Conservation (phyloP, 805 yeast species). For the Aciculoconidium aculeatum region DNA sequence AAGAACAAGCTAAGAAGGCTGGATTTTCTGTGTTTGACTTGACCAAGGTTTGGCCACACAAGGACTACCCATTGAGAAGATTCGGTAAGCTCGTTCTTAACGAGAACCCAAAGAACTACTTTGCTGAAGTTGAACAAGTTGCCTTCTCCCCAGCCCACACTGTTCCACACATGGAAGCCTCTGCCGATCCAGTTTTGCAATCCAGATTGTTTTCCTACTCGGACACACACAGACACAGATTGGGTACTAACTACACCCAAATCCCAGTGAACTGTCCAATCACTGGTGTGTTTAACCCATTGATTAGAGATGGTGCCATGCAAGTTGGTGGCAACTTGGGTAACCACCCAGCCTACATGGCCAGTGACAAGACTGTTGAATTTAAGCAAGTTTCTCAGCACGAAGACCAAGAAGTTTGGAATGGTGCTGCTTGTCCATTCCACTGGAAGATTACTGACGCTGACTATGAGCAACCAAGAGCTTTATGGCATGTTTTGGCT, state of each 20-base stretch:
- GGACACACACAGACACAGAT: slow-evolving; percentile 73
- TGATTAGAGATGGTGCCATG: slow-evolving; percentile 81
- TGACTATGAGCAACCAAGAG: slow-evolving; percentile 76
- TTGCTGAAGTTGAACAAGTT: slow-evolving; percentile 39
- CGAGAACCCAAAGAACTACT: slow-evolving; percentile 50
- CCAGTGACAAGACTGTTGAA: slow-evolving; percentile 48
- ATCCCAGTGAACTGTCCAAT: slow-evolving; percentile 73
- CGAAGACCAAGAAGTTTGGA: slow-evolving; percentile 74
- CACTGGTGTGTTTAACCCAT: slow-evolving; percentile 50
- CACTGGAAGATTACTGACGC: slow-evolving; percentile 76
- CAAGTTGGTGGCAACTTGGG: slow-evolving; percentile 59
- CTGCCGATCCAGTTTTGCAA: slow-evolving; percentile 75
- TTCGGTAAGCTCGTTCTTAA: slow-evolving; percentile 52
- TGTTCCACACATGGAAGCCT: slow-evolving; percentile 70
- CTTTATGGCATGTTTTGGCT: slow-evolving; percentile 72
- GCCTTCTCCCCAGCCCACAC: slow-evolving; percentile 72
- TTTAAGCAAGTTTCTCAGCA: slow-evolving; percentile 43
- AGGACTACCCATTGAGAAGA: slow-evolving; percentile 47
- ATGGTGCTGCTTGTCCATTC: slow-evolving; percentile 76
- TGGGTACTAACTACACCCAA: slow-evolving; percentile 64
- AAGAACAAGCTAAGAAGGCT: slow-evolving; percentile 65
- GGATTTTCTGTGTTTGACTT: slow-evolving; percentile 84
- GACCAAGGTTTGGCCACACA: slow-evolving; percentile 68
- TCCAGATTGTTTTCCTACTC: slow-evolving; percentile 70
- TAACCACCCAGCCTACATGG: slow-evolving; percentile 67